A percentile compares a stretch with the other conserved stretches of the same genome.
These are phyloP conservation scores for Ramaria sp. DNA, from an alignment of 768 basidiomycete species.

Conservation along the genomic window DNA sequence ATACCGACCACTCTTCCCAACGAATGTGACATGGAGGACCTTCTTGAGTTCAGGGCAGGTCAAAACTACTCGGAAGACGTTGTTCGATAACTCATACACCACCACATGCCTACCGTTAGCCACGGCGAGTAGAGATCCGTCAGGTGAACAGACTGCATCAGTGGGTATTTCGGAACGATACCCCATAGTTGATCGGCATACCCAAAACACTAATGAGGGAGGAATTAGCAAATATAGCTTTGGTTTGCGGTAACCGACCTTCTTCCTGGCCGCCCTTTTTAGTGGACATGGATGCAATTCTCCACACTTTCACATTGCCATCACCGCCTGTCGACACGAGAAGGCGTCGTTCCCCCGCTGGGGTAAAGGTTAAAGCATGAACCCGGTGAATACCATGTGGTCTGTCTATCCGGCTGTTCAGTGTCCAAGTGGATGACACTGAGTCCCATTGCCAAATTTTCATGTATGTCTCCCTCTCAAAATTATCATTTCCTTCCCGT, in stretches of 20 bases:
- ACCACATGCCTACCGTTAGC: slow-evolving; percentile 55
- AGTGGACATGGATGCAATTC: slow-evolving; percentile 35
- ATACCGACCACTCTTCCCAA: slow-evolving; percentile 64
- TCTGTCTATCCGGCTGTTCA: slow-evolving; percentile 83
- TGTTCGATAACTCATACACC: slow-evolving; percentile 63
- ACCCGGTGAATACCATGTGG: slow-evolving; percentile 68
- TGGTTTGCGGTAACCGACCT: slow-evolving; percentile 28
- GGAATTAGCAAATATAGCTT: neutral
- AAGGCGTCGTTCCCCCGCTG: slow-evolving; percentile 27
- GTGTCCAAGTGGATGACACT: slow-evolving; percentile 48
- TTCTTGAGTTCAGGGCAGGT: slow-evolving; percentile 44
- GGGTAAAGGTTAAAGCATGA: slow-evolving; percentile 60
- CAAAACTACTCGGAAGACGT: slow-evolving; percentile 48
- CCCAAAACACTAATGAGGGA: slow-evolving; percentile 55
- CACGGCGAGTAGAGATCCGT: slow-evolving; percentile 77
- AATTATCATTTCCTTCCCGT: slow-evolving; percentile 54
- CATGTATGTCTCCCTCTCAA: slow-evolving; percentile 62
- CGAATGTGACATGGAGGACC: slow-evolving; percentile 42
- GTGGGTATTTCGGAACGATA: slow-evolving; percentile 62
- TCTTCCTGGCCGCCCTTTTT: slow-evolving; percentile 36
- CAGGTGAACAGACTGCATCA: slow-evolving; percentile 68
- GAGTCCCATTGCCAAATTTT: slow-evolving; percentile 88
- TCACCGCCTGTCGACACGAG: slow-evolving; percentile 72
- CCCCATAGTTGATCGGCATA: slow-evolving; percentile 58
- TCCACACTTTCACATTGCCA: slow-evolving; percentile 74